Evolutionary conservation across 2,329 filamentous ascomycete species (phyloP).

Genomic region (Tolypocladium tundrense): DNA sequence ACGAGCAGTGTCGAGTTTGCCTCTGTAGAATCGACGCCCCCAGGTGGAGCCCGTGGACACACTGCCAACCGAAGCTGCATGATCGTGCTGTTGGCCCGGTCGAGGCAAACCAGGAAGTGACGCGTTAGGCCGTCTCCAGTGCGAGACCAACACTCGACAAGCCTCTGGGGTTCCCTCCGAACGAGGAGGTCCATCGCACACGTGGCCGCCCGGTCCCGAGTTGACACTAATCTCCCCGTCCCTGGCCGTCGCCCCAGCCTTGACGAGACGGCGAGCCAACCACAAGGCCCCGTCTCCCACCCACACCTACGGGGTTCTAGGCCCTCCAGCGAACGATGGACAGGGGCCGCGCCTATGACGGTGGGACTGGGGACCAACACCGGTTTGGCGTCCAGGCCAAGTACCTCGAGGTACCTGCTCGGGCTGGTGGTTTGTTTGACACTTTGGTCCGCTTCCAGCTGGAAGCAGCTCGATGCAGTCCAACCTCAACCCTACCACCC

Average conservation of each 20-base stretch:
- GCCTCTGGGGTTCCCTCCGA: background rate
- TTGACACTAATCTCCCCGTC: constrained; percentile 8
- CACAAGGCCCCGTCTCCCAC: background rate
- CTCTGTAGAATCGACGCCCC: background rate
- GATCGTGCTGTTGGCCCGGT: background rate
- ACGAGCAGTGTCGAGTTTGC: background rate
- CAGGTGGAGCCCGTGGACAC: background rate
- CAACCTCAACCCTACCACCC: background rate
- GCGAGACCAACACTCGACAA: background rate
- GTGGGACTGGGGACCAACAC: background rate
- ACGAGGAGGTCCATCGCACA: constrained; percentile 2
- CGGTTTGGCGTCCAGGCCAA: background rate
- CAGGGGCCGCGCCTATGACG: background rate
- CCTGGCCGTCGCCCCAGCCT: constrained; percentile 1
- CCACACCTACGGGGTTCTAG: background rate
- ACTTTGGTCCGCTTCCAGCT: background rate
- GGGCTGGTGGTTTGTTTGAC: background rate
- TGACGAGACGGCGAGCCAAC: background rate
- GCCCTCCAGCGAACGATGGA: background rate
- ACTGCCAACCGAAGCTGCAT: background rate
- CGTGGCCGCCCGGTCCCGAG: constrained; percentile 10
- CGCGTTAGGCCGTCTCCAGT: no score
- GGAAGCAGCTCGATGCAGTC: background rate
- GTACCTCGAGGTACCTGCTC: background rate
- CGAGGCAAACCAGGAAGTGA: background rate